These are phyloP conservation scores for Fistulifera pelliculosa DNA, from an alignment of 108 stramenopile genomes.

Conservation along the genomic window DNA sequence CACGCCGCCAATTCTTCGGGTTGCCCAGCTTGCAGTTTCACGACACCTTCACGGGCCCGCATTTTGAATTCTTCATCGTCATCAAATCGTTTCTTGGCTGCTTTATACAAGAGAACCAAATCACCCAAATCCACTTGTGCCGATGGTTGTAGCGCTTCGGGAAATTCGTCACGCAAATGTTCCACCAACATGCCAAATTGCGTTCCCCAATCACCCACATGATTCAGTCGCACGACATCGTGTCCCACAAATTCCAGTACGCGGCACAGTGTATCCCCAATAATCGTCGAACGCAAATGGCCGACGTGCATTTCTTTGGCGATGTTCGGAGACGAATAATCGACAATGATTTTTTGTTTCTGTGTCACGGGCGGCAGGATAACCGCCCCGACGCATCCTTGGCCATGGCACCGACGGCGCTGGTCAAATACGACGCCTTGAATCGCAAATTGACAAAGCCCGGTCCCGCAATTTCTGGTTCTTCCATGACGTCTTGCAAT, in stretches of 20 bases:
- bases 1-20: slow-evolving; percentile 83
- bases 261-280: slow-evolving; percentile 93
- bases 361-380: slow-evolving; percentile 43
- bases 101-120: slow-evolving; percentile 93
- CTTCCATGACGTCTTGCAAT: slow-evolving; percentile 59
- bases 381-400: slow-evolving; percentile 53
- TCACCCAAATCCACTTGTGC: slow-evolving; percentile 79
- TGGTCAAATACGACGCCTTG: slow-evolving; percentile 56
- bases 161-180: slow-evolving; percentile 92
- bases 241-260: slow-evolving; percentile 88
- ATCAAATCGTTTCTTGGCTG: slow-evolving; percentile 89
- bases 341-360: slow-evolving; percentile 82
- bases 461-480: slow-evolving; percentile 84
- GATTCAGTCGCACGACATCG: slow-evolving; percentile 90
- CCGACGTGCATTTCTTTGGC: slow-evolving; percentile 99
- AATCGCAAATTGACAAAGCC: slow-evolving; percentile 92
- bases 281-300: slow-evolving; percentile 96
- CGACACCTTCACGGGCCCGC: slow-evolving; percentile 85
- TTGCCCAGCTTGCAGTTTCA: slow-evolving; percentile 92
- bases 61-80: slow-evolving; percentile 84
- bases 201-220: slow-evolving; percentile 99
- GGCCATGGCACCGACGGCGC: slow-evolving; percentile 47
- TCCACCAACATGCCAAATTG: slow-evolving; percentile 99
- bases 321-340: slow-evolving; percentile 97
- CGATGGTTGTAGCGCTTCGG: slow-evolving; percentile 68